These are phyloP conservation scores for Aspergillus calidoustus DNA, from an alignment of 2,329 filamentous ascomycete genomes.

Conservation along the genomic window DNA sequence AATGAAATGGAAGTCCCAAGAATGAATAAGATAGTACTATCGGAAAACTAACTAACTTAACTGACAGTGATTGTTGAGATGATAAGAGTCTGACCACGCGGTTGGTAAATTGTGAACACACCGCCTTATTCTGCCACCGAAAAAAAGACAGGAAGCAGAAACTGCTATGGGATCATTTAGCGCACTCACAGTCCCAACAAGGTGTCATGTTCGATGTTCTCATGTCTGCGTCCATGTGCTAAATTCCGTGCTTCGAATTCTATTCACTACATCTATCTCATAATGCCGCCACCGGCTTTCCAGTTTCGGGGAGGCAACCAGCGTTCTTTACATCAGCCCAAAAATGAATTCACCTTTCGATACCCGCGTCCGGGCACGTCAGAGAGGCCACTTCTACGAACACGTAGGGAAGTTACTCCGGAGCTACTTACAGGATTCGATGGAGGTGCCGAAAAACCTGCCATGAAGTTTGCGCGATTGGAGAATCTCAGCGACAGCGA, in stretches of 20 bases:
- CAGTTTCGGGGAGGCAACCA: slow-evolving; percentile 41
- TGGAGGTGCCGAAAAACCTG: slow-evolving; percentile 32
- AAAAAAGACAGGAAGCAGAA: slow-evolving; percentile 4
- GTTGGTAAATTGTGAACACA: not conserved
- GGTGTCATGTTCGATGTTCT: not conserved
- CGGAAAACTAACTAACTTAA: too few relatives aligned
- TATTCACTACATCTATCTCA: not conserved
- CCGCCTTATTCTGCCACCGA: slow-evolving; percentile 22
- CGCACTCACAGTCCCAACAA: not conserved
- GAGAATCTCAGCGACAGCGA: slow-evolving; percentile 51
- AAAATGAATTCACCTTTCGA: slow-evolving; percentile 48
- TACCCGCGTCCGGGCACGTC: slow-evolving; percentile 40
- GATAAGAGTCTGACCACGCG: not conserved
- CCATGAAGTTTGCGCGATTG: slow-evolving; percentile 41
- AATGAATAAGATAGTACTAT: too few relatives aligned
- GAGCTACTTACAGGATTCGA: slow-evolving; percentile 36
- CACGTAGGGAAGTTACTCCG: slow-evolving; percentile 41
- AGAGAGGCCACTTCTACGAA: slow-evolving; percentile 43
- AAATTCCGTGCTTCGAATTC: not conserved
- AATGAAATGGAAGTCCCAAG: too few relatives aligned
- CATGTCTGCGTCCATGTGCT: not conserved
- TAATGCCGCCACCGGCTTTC: slow-evolving; percentile 34
- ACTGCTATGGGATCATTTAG: not conserved
- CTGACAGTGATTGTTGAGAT: too few relatives aligned
- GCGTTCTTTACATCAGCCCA: slow-evolving; percentile 29